Evolutionary conservation across 805 yeast genomes (phyloP).

Genomic region (Wickerhamomyces queroliae): DNA sequence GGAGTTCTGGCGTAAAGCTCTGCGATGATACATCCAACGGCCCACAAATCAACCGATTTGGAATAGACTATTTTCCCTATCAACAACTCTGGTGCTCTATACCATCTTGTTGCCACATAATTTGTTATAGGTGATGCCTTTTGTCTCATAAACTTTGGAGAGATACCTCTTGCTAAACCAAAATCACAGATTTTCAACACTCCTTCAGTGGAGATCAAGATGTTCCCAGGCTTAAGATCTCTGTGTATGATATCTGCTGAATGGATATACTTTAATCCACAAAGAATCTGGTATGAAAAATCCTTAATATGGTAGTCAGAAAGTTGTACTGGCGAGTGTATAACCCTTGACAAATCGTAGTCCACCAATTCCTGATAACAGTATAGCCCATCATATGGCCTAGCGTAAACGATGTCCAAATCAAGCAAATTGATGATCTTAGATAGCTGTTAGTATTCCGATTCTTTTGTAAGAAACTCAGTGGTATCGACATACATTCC

Average conservation of each 20-base stretch:
- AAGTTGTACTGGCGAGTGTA: conserved; percentile 68
- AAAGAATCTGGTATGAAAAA: conserved; percentile 73
- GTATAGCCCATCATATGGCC: conserved; percentile 81
- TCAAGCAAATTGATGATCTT: conserved; percentile 68
- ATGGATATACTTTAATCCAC: conserved; percentile 86
- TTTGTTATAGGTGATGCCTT: conserved; percentile 52
- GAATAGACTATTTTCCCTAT: conserved; percentile 53
- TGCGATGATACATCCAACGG: conserved; percentile 84
- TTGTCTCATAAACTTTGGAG: conserved; percentile 27
- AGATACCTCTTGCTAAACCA: conserved; percentile 82
- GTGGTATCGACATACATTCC: conserved; percentile 38
- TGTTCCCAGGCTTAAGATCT: conserved; percentile 89
- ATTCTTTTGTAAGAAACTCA: not conserved
- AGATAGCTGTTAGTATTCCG: not conserved
- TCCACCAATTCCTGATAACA: conserved; percentile 85
- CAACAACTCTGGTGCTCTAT: conserved; percentile 88
- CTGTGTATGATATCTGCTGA: conserved; percentile 90
- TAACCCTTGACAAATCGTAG: conserved; percentile 75
- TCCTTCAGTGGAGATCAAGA: conserved; percentile 71
- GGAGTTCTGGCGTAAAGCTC: conserved; percentile 82
- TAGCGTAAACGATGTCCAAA: conserved; percentile 57
- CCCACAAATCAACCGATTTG: conserved; percentile 85
- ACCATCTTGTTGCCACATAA: conserved; percentile 95
- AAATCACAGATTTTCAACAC: conserved; percentile 84
- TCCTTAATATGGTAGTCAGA: conserved; percentile 79